Evolutionary conservation across 164 flowering plant genomes (phyloP).

Genomic region (Cinnamomum chago): DNA sequence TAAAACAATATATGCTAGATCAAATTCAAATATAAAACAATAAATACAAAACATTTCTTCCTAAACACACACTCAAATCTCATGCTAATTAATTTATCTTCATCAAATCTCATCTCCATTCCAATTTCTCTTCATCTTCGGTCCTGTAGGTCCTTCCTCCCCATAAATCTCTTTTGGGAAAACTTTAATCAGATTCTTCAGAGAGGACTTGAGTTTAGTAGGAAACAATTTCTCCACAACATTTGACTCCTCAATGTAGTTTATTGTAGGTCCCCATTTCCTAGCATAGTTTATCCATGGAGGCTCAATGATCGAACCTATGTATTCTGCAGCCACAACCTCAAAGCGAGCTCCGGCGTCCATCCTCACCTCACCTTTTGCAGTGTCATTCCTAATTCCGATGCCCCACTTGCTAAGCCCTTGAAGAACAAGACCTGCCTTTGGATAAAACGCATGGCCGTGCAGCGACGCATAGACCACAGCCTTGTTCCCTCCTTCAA

Average conservation of each 20-base stretch:
- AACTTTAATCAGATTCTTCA: slow-evolving; percentile 15
- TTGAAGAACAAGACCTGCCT: slow-evolving; percentile 35
- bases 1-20: neutral
- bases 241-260: slow-evolving; percentile 16
- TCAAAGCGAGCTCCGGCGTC: slow-evolving; percentile 25
- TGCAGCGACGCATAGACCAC: slow-evolving; percentile 36
- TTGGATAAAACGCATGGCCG: slow-evolving; percentile 43
- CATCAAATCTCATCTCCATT: slow-evolving; percentile 25
- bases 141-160: slow-evolving; percentile 45
- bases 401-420: slow-evolving; percentile 24
- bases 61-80: slow-evolving; percentile 6
- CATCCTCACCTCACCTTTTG: slow-evolving; percentile 27
- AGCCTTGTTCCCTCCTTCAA: slow-evolving; percentile 33
- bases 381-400: slow-evolving; percentile 46
- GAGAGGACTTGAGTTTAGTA: slow-evolving; percentile 18
- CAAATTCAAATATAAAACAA: too few species aligned
- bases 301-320: slow-evolving; percentile 26
- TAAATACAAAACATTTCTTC: too few species aligned
- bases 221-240: slow-evolving; percentile 23
- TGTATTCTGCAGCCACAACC: slow-evolving; percentile 29
- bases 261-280: slow-evolving; percentile 34
- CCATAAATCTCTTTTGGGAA: slow-evolving; percentile 33
- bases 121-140: slow-evolving; percentile 38
- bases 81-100: slow-evolving; percentile 34
- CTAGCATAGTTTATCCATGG: slow-evolving; percentile 32